phyloP scores from a whole-genome alignment of 768 basidiomycete genomes.

The Mycena galopus region DNA sequence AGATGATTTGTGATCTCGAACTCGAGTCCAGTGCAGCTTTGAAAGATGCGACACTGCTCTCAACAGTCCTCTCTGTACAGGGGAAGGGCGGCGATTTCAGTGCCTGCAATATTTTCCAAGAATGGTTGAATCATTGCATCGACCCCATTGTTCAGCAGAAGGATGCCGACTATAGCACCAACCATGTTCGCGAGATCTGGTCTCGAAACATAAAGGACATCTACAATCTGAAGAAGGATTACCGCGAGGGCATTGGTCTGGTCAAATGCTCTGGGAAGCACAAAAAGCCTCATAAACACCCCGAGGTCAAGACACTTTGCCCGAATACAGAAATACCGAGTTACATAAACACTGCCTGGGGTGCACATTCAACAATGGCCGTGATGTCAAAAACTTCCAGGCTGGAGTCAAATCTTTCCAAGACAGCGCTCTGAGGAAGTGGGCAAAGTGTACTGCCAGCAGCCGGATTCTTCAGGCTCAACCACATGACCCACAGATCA shows the following conservation, averaged over 20 bases:
- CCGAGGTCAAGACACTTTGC: neutral
- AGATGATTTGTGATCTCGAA: constrained; percentile 47
- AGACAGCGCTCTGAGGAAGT: neutral
- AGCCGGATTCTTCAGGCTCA: neutral
- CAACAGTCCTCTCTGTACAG: constrained; percentile 42
- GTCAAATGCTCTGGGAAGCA: neutral
- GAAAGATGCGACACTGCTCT: constrained; percentile 39
- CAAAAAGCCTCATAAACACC: neutral
- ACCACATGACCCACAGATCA: neutral
- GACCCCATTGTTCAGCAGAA: constrained; percentile 44
- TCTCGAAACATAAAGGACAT: constrained; percentile 50
- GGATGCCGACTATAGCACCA: constrained; percentile 45
- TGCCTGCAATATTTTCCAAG: constrained; percentile 49
- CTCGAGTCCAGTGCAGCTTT: constrained; percentile 43
- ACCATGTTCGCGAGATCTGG: constrained; percentile 44
- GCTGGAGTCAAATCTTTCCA: neutral
- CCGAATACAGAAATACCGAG: neutral
- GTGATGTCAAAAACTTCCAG: neutral
- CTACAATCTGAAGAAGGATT: neutral
- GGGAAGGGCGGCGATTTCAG: constrained; percentile 41
- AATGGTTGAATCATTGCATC: constrained; percentile 48
- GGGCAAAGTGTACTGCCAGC: neutral
- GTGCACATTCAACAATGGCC: neutral
- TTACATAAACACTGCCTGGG: neutral
- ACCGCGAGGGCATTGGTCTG: neutral